These are phyloP conservation scores for Berberis thunbergii DNA, from an alignment of 164 flowering plant genomes.

Conservation along the genomic window DNA sequence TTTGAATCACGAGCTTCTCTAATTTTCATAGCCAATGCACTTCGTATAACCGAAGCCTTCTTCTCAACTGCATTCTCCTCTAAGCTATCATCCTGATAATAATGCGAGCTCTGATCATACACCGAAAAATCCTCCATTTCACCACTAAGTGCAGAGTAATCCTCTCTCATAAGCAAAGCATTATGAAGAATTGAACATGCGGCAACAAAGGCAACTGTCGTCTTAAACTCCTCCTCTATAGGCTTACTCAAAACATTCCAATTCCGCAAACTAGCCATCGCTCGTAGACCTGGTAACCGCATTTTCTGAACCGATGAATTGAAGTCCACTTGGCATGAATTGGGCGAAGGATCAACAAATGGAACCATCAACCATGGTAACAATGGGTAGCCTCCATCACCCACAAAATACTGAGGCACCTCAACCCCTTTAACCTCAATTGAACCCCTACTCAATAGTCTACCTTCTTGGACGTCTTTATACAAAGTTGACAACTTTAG, in stretches of 20 bases:
- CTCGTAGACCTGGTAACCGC: constrained; percentile 30
- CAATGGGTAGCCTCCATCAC: constrained; percentile 50
- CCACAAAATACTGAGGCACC: constrained; percentile 57
- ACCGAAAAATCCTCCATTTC: constrained; percentile 20
- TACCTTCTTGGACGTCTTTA: constrained; percentile 42
- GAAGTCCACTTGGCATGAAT: constrained; percentile 48
- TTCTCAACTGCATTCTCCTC: constrained; percentile 20
- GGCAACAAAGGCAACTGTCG: constrained; percentile 59
- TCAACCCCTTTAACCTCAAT: constrained; percentile 25
- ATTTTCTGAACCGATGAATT: constrained; percentile 27
- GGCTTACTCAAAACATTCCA: constrained; percentile 69
- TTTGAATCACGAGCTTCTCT: constrained; percentile 12
- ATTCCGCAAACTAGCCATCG: constrained; percentile 53
- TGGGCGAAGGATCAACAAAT: constrained; percentile 23
- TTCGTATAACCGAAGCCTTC: constrained; percentile 32
- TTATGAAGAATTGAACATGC: constrained; percentile 87
- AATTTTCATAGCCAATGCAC: constrained; percentile 45
- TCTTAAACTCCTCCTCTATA: constrained; percentile 50
- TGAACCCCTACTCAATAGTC: constrained; percentile 26
- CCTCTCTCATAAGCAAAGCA: constrained; percentile 71
- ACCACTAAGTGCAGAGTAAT: constrained; percentile 41
- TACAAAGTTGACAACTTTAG: constrained; percentile 46
- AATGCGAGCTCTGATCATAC: constrained; percentile 18
- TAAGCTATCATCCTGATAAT: constrained; percentile 15
- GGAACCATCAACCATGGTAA: constrained; percentile 83